A percentile compares a stretch with the other conserved stretches of the same genome.
Evolutionary conservation across 371 early-diverging fungal genomes (phyloP).

Genomic region (Coemansia sp.): DNA sequence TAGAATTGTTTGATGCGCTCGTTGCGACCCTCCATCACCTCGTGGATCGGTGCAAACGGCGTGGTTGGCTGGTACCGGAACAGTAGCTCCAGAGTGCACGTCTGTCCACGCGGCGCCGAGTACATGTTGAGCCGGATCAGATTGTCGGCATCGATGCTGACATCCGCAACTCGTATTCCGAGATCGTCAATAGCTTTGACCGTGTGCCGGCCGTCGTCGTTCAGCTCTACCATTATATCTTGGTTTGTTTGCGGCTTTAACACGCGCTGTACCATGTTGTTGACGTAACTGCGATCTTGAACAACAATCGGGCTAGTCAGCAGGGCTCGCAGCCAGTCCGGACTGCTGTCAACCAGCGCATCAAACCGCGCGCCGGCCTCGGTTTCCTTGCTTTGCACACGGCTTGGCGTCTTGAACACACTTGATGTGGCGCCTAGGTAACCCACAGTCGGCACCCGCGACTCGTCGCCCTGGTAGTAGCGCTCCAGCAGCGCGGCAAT

Average conservation of each 20-base stretch:
- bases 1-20: conserved; percentile 93
- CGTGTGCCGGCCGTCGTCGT: conserved; percentile 41
- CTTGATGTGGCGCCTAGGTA: conserved; percentile 70
- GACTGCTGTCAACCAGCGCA: conserved; percentile 66
- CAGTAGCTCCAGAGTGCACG: conserved; percentile 72
- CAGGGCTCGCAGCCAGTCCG: conserved; percentile 86
- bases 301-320: conserved; percentile 79
- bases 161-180: conserved; percentile 11
- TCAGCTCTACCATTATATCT: conserved; percentile 66
- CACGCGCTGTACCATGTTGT: conserved; percentile 77
- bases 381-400: conserved; percentile 57
- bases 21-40: conserved; percentile 91
- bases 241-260: conserved; percentile 83
- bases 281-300: conserved; percentile 71
- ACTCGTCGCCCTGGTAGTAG: conserved; percentile 69
- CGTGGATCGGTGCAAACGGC: conserved; percentile 85
- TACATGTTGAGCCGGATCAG: conserved; percentile 69
- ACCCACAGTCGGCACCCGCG: conserved; percentile 75
- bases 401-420: background rate
- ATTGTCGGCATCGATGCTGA: conserved; percentile 54
- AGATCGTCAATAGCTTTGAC: conserved; percentile 61
- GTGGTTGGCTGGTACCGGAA: conserved; percentile 80
- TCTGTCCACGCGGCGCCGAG: conserved; percentile 66
- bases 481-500: conserved; percentile 73
- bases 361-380: conserved; percentile 71